These are phyloP conservation scores for Hypoxylon trugodes DNA, from an alignment of 495 filamentous ascomycete species.

Conservation along the genomic window DNA sequence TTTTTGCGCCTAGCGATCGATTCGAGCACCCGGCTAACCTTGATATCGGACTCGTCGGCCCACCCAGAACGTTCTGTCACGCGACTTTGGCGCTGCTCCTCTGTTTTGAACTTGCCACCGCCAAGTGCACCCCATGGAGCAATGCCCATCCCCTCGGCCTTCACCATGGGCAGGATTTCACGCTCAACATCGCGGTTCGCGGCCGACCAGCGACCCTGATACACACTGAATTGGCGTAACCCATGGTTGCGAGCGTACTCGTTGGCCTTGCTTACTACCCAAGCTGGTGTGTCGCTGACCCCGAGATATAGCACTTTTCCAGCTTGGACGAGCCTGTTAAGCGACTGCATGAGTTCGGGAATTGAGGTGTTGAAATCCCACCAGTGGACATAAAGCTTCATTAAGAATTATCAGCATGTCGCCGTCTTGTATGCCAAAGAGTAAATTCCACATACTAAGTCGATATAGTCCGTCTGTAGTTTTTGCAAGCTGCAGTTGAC, in stretches of 20 bases:
- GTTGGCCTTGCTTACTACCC: slow-evolving; percentile 73
- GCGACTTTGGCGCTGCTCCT: slow-evolving; percentile 49
- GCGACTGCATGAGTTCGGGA: slow-evolving; percentile 73
- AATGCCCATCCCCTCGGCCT: slow-evolving; percentile 73
- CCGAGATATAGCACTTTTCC: slow-evolving; percentile 79
- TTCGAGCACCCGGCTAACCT: slow-evolving; percentile 66
- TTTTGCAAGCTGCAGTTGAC: slow-evolving; percentile 65
- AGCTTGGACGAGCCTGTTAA: slow-evolving; percentile 64
- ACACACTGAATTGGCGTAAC: slow-evolving; percentile 71
- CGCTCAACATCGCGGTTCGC: slow-evolving; percentile 71
- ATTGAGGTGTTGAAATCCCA: slow-evolving; percentile 71
- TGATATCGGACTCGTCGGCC: slow-evolving; percentile 50
- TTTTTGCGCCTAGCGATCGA: slow-evolving; percentile 63
- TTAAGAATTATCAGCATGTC: slow-evolving; percentile 4
- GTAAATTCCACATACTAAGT: slow-evolving; percentile 51
- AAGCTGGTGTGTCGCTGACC: slow-evolving; percentile 74
- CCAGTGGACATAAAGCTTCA: slow-evolving; percentile 65
- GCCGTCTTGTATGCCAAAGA: background rate
- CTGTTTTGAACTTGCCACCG: slow-evolving; percentile 69
- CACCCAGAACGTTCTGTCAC: slow-evolving; percentile 35
- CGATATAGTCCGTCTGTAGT: slow-evolving; percentile 71
- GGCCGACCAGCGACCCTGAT: slow-evolving; percentile 72
- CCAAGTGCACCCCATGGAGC: slow-evolving; percentile 71
- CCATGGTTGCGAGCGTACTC: slow-evolving; percentile 71
- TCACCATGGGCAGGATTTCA: slow-evolving; percentile 73